Percentiles rank a stretch among this genome's conserved stretches.
Evolutionary conservation across 75 land plant species (phyloP).

Genomic region (Sequoiadendron giganteum): DNA sequence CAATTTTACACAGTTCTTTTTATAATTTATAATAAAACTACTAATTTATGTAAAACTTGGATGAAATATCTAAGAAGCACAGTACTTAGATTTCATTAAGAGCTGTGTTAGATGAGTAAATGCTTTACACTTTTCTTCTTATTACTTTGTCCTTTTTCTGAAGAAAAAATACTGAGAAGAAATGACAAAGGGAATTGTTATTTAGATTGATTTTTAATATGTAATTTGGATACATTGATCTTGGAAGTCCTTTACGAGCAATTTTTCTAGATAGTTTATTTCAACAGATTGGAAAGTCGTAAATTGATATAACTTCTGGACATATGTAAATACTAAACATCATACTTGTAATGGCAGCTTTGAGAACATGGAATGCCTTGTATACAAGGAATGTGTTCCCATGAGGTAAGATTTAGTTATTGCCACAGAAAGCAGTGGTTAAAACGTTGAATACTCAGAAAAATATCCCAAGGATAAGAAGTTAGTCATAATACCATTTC

Average conservation of each 20-base stretch:
- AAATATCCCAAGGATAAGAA: neutral
- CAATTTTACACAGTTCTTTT: neutral
- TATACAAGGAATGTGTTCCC: neutral
- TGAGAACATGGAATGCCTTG: no score
- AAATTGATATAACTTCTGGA: no score
- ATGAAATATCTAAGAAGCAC: neutral
- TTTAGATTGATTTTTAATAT: neutral
- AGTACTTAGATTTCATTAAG: neutral
- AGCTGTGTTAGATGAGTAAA: neutral
- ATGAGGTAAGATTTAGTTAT: neutral
- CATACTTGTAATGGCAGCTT: no score
- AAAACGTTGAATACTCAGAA: neutral
- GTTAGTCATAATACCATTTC: neutral
- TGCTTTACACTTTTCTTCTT: neutral
- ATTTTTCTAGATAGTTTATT: no score
- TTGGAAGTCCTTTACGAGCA: no score
- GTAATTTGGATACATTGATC: no score
- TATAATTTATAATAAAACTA: neutral
- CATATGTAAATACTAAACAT: no score
- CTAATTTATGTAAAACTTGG: neutral
- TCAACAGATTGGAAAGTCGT: no score
- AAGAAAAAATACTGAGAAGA: neutral
- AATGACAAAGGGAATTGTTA: no score
- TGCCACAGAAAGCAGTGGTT: neutral
- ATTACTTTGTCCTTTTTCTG: neutral